phyloP scores from a whole-genome alignment of 495 filamentous ascomycete genomes.

The Penicillium ucsense region DNA sequence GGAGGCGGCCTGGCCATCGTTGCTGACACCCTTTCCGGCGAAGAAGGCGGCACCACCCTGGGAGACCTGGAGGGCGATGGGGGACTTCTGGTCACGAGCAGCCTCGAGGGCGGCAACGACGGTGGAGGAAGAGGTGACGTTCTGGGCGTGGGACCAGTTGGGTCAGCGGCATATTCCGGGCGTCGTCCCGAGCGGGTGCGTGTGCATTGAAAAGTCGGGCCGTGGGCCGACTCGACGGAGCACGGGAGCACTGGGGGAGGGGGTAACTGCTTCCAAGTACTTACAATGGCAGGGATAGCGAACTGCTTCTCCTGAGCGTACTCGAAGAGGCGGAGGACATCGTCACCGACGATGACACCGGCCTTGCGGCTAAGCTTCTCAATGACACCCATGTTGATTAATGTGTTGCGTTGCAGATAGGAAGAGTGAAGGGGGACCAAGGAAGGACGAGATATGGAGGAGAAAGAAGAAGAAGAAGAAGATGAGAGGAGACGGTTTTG shows the following conservation, averaged over 20 bases:
- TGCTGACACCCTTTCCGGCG: slow-evolving; percentile 80
- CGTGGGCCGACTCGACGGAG: neutral
- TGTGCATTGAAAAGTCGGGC: too few species aligned
- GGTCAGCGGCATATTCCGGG: neutral
- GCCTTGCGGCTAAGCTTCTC: slow-evolving; percentile 65
- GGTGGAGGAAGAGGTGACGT: slow-evolving; percentile 88
- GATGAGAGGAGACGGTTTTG: slow-evolving; percentile 2
- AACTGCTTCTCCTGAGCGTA: slow-evolving; percentile 76
- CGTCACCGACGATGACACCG: slow-evolving; percentile 82
- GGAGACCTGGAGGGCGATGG: slow-evolving; percentile 83
- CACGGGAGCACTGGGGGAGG: neutral
- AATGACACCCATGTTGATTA: slow-evolving; percentile 53
- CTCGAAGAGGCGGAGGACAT: slow-evolving; percentile 69
- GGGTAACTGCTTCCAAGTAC: slow-evolving; percentile 5
- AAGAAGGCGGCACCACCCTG: slow-evolving; percentile 95
- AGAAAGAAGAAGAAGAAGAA: slow-evolving; percentile 4
- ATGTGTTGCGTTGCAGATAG: slow-evolving; percentile 4
- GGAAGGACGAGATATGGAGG: neutral
- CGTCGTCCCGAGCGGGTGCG: too few species aligned
- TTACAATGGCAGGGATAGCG: slow-evolving; percentile 83
- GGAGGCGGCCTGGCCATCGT: slow-evolving; percentile 76
- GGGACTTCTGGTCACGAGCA: slow-evolving; percentile 76
- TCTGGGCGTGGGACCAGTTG: slow-evolving; percentile 22
- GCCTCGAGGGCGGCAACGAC: slow-evolving; percentile 86
- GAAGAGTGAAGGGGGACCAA: slow-evolving; percentile 1